phyloP scores from a whole-genome alignment of 192 early-diverging fungal genomes.

The Coemansia sp. region DNA sequence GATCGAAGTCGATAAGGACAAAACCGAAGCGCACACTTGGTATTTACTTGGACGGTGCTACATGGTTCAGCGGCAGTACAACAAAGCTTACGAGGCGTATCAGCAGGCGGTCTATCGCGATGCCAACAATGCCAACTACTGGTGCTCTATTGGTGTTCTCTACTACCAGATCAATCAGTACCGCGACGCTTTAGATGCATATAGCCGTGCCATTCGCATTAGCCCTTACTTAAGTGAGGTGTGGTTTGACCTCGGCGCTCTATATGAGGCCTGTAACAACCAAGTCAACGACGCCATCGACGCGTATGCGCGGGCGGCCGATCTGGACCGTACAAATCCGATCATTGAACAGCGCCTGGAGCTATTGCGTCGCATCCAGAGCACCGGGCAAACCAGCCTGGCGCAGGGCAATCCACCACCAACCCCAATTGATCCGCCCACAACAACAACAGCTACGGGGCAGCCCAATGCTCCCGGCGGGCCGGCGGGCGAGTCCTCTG shows the following conservation, averaged over 20 bases:
- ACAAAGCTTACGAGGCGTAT: conserved; percentile 95
- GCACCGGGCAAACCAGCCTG: conserved; percentile 36
- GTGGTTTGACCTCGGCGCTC: conserved; percentile 95
- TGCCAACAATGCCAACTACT: conserved; percentile 92
- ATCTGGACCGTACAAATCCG: conserved; percentile 87
- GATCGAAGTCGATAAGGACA: conserved; percentile 77
- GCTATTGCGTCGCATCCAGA: conserved; percentile 45
- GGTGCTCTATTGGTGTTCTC: conserved; percentile 98
- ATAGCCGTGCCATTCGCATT: conserved; percentile 89
- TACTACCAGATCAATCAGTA: conserved; percentile 97
- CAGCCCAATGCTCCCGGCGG: conserved; percentile 52
- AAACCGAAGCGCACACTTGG: conserved; percentile 89
- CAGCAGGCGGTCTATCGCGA: conserved; percentile 97
- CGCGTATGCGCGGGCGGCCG: conserved; percentile 90
- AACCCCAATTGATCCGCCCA: conserved; percentile 44
- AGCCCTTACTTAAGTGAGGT: conserved; percentile 95
- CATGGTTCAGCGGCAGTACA: conserved; percentile 94
- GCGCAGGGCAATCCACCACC: conserved; percentile 33
- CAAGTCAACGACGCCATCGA: conserved; percentile 96
- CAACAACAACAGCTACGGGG: conserved; percentile 27
- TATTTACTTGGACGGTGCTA: conserved; percentile 95
- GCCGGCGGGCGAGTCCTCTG: conserved; percentile 40
- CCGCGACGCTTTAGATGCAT: conserved; percentile 95
- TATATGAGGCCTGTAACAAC: conserved; percentile 98
- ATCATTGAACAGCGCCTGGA: conserved; percentile 80